Conservation (phyloP, 1,139 yeast species). For the Hansenula sp. region DNA sequence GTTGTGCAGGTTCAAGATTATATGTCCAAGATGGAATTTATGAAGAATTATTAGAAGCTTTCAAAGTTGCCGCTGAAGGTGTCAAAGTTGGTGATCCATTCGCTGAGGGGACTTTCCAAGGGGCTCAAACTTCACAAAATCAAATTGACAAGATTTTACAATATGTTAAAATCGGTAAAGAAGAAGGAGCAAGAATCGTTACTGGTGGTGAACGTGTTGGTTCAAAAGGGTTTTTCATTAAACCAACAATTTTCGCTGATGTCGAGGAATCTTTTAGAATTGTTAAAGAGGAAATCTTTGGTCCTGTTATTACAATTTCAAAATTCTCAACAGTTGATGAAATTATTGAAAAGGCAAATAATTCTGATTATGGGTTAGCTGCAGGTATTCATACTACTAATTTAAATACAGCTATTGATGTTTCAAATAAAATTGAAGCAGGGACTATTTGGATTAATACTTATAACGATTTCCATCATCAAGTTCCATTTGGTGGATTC, state of each 20-base stretch:
- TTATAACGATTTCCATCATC: constrained; percentile 59
- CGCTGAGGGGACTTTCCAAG: constrained; percentile 53
- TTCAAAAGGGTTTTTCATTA: constrained; percentile 57
- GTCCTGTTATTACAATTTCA: constrained; percentile 57
- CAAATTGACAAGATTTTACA: constrained; percentile 54
- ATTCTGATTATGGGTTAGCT: constrained; percentile 58
- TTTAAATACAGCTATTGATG: constrained; percentile 39
- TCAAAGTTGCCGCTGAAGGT: constrained; percentile 42
- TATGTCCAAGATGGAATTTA: constrained; percentile 55
- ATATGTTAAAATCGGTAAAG: constrained; percentile 53
- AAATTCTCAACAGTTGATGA: constrained; percentile 53
- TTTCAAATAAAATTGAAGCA: constrained; percentile 48
- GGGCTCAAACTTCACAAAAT: constrained; percentile 55
- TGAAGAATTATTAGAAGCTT: constrained; percentile 43
- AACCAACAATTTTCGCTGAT: constrained; percentile 68
- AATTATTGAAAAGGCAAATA: constrained; percentile 49
- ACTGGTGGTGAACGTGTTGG: constrained; percentile 59
- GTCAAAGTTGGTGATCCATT: constrained; percentile 58
- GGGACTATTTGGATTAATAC: constrained; percentile 55
- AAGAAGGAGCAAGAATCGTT: constrained; percentile 54
- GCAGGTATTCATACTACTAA: constrained; percentile 59
- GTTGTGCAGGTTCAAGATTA: constrained; percentile 63
- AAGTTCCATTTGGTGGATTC: constrained; percentile 50
- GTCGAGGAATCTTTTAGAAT: constrained; percentile 60
- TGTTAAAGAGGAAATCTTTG: constrained; percentile 66